Base-by-base conservation (phyloP, 352 stramenopile genomes). In the Phytophthora tentaculata region DNA sequence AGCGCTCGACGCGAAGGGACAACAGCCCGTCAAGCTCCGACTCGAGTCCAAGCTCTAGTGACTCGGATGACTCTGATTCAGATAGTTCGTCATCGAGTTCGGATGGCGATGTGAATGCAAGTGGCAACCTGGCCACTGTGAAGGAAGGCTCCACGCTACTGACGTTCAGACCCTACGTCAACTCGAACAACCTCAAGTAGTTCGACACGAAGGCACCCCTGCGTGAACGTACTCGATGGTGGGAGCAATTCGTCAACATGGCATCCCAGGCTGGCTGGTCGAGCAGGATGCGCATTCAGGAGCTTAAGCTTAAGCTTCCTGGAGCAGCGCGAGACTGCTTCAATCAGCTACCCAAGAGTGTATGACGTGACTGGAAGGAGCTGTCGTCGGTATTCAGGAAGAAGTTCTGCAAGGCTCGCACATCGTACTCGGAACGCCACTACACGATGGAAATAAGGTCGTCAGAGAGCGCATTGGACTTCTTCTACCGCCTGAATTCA, bases 291-390 rank as follows among this genome's bases (percentile, higher is more conserved):
- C 19, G 43, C 13, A 50, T 13, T 12, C 43, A 50, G 43, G 43
- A 50, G 23, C n/a, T 50, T 19, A 50, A 50, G n/a, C 43, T 50
- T n/a, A 50, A 50, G 19, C 43, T 50, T 24, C 19, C 43, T 28
- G n/a, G n/a, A 14, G n/a, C 43, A 10, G 43, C 43, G 3, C 43
- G 43, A 5, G 43, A 50, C 8, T 50, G 43, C 19, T 50, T 50
- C 43, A 50, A 26, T 19, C 43, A 50, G 19, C n/a, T 28, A 26
- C 43, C 43, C 6, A 50, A 26, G 19, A n/a, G 17, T 28, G 16
- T n/a, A 8, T 16, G 22, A 16, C 39, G 39, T 20, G 39, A 45
- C 39, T 45, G 39, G 39, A 45, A 45, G 16, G 13, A 45, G 16
- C 13, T 45, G 12, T 2, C 39, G 13, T 45, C 39, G 6, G 39